phyloP scores from a whole-genome alignment of 176 grass and related monocot species.

The Eremochloa ophiuroides region DNA sequence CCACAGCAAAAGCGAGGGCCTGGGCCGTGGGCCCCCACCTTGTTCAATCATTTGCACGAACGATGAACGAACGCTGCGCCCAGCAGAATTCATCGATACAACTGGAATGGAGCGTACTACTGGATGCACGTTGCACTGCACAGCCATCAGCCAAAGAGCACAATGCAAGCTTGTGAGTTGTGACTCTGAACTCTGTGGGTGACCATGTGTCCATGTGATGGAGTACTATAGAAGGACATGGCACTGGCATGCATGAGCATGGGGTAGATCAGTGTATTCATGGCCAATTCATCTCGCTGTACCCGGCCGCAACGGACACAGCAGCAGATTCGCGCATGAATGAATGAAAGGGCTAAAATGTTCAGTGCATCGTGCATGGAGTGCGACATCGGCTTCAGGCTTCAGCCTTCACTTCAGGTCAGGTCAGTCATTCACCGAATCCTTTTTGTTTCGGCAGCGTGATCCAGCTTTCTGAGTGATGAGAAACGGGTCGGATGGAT shows the following conservation, averaged over 20 bases:
- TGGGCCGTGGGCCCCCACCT: background rate
- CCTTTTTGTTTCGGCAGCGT: too few relatives aligned
- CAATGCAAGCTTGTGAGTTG: background rate
- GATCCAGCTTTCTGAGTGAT: background rate
- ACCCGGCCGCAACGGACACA: too few relatives aligned
- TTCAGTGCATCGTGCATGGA: too few relatives aligned
- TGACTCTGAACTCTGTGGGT: too few relatives aligned
- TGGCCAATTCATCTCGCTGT: background rate
- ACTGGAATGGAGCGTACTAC: background rate
- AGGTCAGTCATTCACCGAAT: too few relatives aligned
- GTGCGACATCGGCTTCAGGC: too few relatives aligned
- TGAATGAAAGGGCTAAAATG: too few relatives aligned
- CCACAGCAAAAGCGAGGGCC: background rate
- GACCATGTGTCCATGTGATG: too few relatives aligned
- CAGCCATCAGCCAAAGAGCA: background rate
- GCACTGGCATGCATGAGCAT: background rate
- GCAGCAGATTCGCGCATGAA: too few relatives aligned
- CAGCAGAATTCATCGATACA: background rate
- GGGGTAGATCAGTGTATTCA: constrained; percentile 8
- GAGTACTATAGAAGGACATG: background rate
- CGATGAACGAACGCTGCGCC: background rate
- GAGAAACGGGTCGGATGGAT: background rate
- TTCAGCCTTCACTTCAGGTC: too few relatives aligned
- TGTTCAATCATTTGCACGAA: constrained; percentile 25
- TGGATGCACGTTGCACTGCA: background rate